Conservation (phyloP, 2,329 filamentous ascomycete species). For the Penicillium psychrosexuale region DNA sequence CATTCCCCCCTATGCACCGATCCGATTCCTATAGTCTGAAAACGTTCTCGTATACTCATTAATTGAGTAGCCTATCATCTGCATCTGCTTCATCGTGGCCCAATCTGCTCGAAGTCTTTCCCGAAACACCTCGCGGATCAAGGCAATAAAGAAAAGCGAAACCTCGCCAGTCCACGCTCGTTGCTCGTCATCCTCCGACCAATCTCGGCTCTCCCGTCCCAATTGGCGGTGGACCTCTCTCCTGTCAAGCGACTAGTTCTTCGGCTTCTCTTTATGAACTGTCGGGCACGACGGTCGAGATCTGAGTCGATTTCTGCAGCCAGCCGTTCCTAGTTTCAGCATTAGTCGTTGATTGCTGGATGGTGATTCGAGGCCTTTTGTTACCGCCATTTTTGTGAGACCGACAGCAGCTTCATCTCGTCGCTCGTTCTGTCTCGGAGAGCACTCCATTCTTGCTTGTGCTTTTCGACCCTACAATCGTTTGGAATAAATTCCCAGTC, state of each 20-base stretch:
- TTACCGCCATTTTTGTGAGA: conserved; percentile 31
- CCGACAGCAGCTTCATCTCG: conserved; percentile 35
- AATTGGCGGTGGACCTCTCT: conserved; percentile 15
- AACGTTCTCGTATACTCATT: conserved; percentile 36
- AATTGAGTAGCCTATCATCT: conserved; percentile 37
- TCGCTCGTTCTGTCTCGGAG: conserved; percentile 48
- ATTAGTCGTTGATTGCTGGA: conserved; percentile 27
- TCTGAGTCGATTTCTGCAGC: conserved; percentile 30
- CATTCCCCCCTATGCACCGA: conserved; percentile 29
- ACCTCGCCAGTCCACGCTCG: conserved; percentile 25
- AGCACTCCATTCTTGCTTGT: conserved; percentile 25
- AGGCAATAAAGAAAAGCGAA: conserved; percentile 24
- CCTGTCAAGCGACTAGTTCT: conserved; percentile 16
- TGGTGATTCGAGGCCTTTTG: conserved; percentile 36
- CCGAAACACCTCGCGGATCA: conserved; percentile 23
- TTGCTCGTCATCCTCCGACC: conserved; percentile 11
- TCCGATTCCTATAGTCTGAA: conserved; percentile 18
- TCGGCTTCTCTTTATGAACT: conserved; percentile 16
- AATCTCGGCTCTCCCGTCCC: conserved; percentile 10
- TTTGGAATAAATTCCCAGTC: conserved; percentile 44
- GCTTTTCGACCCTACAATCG: conserved; percentile 38
- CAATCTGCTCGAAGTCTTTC: conserved; percentile 31
- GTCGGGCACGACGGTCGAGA: conserved; percentile 24
- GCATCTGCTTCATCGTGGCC: conserved; percentile 20
- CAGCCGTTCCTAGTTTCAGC: conserved; percentile 31